These are phyloP conservation scores for Leccinum variabile DNA, from an alignment of 1,284 basidiomycete genomes.

Conservation along the genomic window DNA sequence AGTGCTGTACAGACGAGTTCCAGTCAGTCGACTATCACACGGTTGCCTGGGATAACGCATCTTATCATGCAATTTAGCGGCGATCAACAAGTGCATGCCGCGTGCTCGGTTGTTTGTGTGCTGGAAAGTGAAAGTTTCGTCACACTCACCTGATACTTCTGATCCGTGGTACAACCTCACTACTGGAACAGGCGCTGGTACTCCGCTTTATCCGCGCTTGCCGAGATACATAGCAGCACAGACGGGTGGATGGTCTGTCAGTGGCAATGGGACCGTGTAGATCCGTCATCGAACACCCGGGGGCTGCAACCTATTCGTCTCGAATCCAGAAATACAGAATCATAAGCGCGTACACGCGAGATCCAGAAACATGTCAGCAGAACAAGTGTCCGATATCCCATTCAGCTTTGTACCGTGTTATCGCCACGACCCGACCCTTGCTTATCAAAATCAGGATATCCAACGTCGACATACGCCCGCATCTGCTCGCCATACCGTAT, in stretches of 20 bases:
- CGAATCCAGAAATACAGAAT: not conserved
- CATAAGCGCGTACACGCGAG: not conserved
- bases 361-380: not conserved
- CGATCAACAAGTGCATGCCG: not conserved
- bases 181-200: not conserved
- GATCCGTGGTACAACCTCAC: not conserved
- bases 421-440: not conserved
- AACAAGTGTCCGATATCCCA: not conserved
- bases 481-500: conserved; percentile 47
- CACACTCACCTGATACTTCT: not conserved
- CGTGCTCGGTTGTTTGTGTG: not conserved
- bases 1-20: not conserved
- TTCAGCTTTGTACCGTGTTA: not conserved
- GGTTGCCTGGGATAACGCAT: not conserved
- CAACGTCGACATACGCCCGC: conserved; percentile 49
- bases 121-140: not conserved
- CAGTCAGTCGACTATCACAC: not conserved
- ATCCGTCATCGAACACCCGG: not conserved
- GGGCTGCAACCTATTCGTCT: not conserved
- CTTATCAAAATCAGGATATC: conserved; percentile 34
- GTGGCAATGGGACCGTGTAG: not conserved
- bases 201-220: not conserved
- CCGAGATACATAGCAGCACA: not conserved
- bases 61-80: not conserved
- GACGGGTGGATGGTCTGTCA: not conserved